Evolutionary conservation across 495 filamentous ascomycete species (phyloP).

Genomic region (Xylaria acuta): DNA sequence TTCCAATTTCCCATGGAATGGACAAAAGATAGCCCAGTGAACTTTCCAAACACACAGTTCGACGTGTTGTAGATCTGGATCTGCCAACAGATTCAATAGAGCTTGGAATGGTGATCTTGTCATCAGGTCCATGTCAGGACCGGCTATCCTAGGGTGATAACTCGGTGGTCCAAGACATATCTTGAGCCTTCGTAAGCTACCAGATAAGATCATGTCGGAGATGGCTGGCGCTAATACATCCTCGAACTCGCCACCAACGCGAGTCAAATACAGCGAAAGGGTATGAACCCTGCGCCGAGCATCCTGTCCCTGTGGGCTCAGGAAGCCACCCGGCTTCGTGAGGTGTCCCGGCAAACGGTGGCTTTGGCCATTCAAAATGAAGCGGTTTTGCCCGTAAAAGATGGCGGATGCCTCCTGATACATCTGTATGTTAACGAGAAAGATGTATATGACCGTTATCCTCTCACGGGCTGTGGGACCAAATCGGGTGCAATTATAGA

Average conservation of each 20-base stretch:
- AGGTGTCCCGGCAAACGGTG: slow-evolving; percentile 37
- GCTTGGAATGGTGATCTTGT: slow-evolving; percentile 37
- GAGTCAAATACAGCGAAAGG: slow-evolving; percentile 36
- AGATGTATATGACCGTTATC: slow-evolving; percentile 32
- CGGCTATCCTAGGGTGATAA: slow-evolving; percentile 19
- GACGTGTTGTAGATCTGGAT: slow-evolving; percentile 39
- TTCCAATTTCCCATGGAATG: slow-evolving; percentile 33
- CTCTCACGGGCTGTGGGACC: slow-evolving; percentile 9
- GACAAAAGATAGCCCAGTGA: slow-evolving; percentile 39
- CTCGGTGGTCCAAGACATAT: slow-evolving; percentile 34
- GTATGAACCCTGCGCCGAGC: slow-evolving; percentile 39
- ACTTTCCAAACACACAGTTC: slow-evolving; percentile 34
- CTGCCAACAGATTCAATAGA: slow-evolving; percentile 39
- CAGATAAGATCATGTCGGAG: slow-evolving; percentile 39
- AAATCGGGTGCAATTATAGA: slow-evolving; percentile 34
- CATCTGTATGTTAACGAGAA: slow-evolving; percentile 43
- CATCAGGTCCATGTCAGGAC: slow-evolving; percentile 31
- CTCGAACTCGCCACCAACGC: slow-evolving; percentile 41
- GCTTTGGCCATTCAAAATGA: slow-evolving; percentile 39
- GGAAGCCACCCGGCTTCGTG: slow-evolving; percentile 31
- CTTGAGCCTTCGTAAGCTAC: slow-evolving; percentile 35
- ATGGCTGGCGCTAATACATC: slow-evolving; percentile 33
- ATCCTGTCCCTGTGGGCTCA: slow-evolving; percentile 32
- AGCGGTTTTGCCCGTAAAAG: slow-evolving; percentile 44
- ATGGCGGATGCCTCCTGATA: slow-evolving; percentile 43